Conservation (phyloP, 2,329 filamentous ascomycete species). For the Colletotrichum lupini region DNA sequence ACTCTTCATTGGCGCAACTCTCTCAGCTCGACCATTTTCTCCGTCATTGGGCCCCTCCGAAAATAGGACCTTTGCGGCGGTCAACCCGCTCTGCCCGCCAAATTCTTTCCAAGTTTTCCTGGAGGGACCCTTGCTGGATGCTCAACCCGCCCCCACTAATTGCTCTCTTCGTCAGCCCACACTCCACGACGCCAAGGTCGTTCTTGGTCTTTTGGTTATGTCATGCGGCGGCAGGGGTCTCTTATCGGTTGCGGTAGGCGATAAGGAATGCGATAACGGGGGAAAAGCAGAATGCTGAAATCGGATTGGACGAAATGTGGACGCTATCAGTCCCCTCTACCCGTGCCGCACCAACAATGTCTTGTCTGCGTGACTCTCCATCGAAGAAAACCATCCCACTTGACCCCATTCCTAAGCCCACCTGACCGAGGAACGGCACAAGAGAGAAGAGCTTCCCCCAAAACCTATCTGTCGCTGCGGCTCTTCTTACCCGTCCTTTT, state of each 20-base stretch:
- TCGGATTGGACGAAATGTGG: background rate
- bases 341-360: background rate
- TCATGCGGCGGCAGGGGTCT: constrained; percentile 28
- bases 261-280: constrained; percentile 29
- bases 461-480: background rate
- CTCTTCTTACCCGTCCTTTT: background rate
- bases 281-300: background rate
- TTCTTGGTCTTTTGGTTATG: constrained; percentile 21
- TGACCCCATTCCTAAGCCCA: constrained; percentile 23
- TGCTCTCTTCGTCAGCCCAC: background rate
- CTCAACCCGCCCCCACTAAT: constrained; percentile 8
- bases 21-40: constrained; percentile 1
- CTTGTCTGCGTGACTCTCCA: constrained; percentile 23
- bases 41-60: background rate
- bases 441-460: background rate
- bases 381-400: constrained; percentile 24
- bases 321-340: background rate
- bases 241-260: constrained; percentile 25
- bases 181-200: constrained; percentile 10
- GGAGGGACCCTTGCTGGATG: constrained; percentile 4
- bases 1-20: constrained; percentile 14
- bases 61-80: constrained; percentile 6
- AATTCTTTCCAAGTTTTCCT: constrained; percentile 23
- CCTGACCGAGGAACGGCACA: constrained; percentile 20
- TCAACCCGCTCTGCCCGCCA: constrained; percentile 6